Evolutionary conservation across 2,329 filamentous ascomycete genomes (phyloP), one percentile per base, ranked within the genome.

Genomic region (Sarocladium kiliense): DNA sequence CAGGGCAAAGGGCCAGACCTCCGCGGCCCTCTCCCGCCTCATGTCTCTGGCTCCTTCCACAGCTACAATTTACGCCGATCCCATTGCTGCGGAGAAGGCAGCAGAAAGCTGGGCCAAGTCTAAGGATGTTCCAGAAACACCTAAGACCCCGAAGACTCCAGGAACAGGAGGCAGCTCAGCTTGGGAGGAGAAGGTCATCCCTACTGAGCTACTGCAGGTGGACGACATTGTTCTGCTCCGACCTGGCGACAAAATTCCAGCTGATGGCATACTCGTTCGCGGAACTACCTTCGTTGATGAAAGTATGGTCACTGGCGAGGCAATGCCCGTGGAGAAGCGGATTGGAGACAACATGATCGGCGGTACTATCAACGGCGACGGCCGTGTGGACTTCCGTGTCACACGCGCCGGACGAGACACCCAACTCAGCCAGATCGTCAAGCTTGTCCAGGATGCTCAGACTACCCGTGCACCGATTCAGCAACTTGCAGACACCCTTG

Each of bases 301-400:
- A 73, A 96, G 91, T 67, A 97, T 97, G 93, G 92, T 99, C 50
- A 99, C 94, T 5, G 94, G 94, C 61, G 94, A 99, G 74, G 89
- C 94, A 2, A 93, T 97, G 81, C 93, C 94, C 0, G 91, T 97
- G 34, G 85, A 91, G 64, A 99, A 99, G 74, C 86, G 82, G 62
- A 87, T 89, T 64, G 91, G 89, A 9, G 85, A 85, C 61, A 73
- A 82, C 42, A 76, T 99, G 56, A 94, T 97, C 68, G 94, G 91
- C 53, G 94, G 94, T 27, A 97, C 94, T 2, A 93, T 99, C 65
- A 99, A 99, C 67, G 91, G 92, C 23, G 88, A 92, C 60, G 94
- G 94, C 2, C 86, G 93, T 49, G 77, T 97, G 37, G 94, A 97
- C 68, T 94, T 97, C 71, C 85, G 89, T 42, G 94, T 99, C 57